These are phyloP conservation scores for Filobasidium uniguttulatum DNA, from an alignment of 1,284 basidiomycete genomes.

Conservation along the genomic window DNA sequence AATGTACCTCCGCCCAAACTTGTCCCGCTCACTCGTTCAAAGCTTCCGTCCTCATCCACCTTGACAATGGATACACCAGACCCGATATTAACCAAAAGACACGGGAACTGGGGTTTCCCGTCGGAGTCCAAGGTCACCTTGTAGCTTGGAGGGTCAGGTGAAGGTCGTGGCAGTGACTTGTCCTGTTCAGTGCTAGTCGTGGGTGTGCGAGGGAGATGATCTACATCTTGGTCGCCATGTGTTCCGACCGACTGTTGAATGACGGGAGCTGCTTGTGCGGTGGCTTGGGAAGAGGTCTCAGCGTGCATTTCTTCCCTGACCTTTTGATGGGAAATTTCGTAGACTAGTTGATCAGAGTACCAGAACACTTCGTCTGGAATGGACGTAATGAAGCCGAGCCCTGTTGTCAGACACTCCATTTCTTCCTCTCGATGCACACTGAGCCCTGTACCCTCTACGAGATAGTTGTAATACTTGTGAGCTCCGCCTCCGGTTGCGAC, in stretches of 20 bases:
- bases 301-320: conserved; percentile 9
- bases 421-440: conserved; percentile 87
- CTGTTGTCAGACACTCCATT: conserved; percentile 97
- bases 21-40: conserved; percentile 93
- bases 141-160: conserved; percentile 80
- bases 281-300: conserved; percentile 6
- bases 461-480: conserved; percentile 79
- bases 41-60: conserved; percentile 86
- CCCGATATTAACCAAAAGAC: conserved; percentile 94
- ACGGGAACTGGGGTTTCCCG: conserved; percentile 74
- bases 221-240: too few species aligned
- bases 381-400: conserved; percentile 84
- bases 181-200: too few species aligned
- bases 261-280: too few species aligned
- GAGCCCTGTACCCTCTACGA: conserved; percentile 61
- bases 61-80: conserved; percentile 96
- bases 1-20: conserved; percentile 98
- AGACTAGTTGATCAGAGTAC: conserved; percentile 94
- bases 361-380: conserved; percentile 98
- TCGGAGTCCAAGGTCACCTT: conserved; percentile 58
- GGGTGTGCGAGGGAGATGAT: too few species aligned
- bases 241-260: too few species aligned
- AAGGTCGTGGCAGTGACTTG: conserved; percentile 61
- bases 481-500: conserved; percentile 98
- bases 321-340: conserved; percentile 57